Percentiles rank a stretch among this genome's conserved stretches.
These are phyloP conservation scores for Alternaria novae-zelandiae DNA, from an alignment of 2,329 filamentous ascomycete species.

Conservation along the genomic window DNA sequence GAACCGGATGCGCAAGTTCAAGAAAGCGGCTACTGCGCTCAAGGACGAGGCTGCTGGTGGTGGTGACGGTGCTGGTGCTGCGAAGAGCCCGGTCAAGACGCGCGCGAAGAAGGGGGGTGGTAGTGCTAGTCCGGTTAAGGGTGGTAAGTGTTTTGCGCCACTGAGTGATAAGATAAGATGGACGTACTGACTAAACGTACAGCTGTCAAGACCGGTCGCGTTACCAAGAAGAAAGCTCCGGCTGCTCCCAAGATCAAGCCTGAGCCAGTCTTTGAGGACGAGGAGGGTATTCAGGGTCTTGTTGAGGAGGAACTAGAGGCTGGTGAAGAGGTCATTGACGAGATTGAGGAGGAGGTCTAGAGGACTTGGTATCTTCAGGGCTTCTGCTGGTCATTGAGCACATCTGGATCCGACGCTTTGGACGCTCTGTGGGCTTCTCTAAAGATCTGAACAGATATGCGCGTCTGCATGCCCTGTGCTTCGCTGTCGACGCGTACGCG, in stretches of 20 bases:
- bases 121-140: neutral
- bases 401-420: neutral
- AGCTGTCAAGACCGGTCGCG: constrained; percentile 13
- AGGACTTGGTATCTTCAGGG: neutral
- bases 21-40: constrained; percentile 49
- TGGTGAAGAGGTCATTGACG: neutral
- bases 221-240: constrained; percentile 22
- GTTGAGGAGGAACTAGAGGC: neutral
- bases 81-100: constrained; percentile 1
- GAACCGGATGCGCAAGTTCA: constrained; percentile 54
- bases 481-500: neutral
- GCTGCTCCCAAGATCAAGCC: constrained; percentile 17
- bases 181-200: neutral
- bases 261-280: neutral
- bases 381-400: neutral
- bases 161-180: neutral
- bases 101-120: constrained; percentile 13
- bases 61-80: neutral
- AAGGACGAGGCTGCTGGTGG: neutral
- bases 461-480: neutral
- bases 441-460: neutral
- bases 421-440: neutral
- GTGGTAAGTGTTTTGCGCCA: neutral
- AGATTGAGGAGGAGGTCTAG: neutral
- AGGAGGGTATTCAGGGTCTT: neutral